A percentile compares a stretch with the other conserved stretches of the same genome.
These are phyloP conservation scores for Incumbomyces lentus DNA, from an alignment of 2,329 filamentous ascomycete species.

Conservation along the genomic window DNA sequence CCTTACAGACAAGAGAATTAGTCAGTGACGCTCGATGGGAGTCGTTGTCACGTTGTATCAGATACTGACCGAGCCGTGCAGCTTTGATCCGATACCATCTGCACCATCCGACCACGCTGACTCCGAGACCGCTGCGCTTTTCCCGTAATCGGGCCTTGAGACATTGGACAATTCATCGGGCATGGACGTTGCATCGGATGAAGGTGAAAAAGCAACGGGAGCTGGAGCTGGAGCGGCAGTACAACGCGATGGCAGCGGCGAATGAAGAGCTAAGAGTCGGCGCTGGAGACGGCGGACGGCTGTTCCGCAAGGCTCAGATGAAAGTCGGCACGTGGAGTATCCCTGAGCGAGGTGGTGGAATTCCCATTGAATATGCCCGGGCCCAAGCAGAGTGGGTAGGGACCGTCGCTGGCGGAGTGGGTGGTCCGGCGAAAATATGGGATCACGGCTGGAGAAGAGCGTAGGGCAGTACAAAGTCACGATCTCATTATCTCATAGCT, in stretches of 20 bases:
- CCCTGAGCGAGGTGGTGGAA: conserved; percentile 38
- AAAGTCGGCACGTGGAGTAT: conserved; percentile 74
- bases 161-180: conserved; percentile 98
- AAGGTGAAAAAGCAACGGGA: conserved; percentile 55
- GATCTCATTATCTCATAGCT: no score
- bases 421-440: conserved; percentile 68
- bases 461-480: no score
- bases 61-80: conserved; percentile 24
- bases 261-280: conserved; percentile 67
- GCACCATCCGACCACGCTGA: conserved; percentile 50
- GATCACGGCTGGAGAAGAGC: conserved; percentile 74
- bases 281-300: conserved; percentile 41
- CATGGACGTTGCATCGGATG: conserved; percentile 72
- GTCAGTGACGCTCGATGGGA: conserved; percentile 29
- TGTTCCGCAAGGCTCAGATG: conserved; percentile 82
- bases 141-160: conserved; percentile 76
- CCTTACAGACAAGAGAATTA: conserved; percentile 33
- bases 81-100: conserved; percentile 61
- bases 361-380: conserved; percentile 87
- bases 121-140: conserved; percentile 70
- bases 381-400: conserved; percentile 23
- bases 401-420: conserved; percentile 25
- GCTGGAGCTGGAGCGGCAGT: conserved; percentile 64
- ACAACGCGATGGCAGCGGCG: conserved; percentile 71
- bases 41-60: no score